phyloP scores from a whole-genome alignment of 257 asterid genomes.

The Solanum etuberosum region DNA sequence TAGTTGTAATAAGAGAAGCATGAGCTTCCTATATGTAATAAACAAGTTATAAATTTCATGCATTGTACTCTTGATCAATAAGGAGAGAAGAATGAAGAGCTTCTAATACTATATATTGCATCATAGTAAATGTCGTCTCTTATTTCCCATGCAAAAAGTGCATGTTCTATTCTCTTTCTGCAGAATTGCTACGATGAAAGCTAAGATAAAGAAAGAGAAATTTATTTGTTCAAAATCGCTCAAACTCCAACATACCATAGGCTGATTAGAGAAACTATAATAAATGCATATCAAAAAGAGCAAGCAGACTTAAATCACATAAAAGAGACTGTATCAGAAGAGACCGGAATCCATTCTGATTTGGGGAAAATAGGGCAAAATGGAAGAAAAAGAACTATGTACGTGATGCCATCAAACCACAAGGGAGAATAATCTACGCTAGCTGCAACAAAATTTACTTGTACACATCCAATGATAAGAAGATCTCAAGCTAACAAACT shows the following conservation, averaged over 20 bases:
- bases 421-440: not conserved
- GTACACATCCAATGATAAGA: not conserved
- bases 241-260: not conserved
- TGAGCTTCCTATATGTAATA: not conserved
- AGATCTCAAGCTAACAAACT: not conserved
- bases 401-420: not conserved
- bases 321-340: not conserved
- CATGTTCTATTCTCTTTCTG: not conserved
- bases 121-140: not conserved
- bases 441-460: not conserved
- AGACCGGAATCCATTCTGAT: not conserved
- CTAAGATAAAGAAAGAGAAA: not conserved
- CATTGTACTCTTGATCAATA: not conserved
- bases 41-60: not conserved
- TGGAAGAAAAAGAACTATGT: not conserved
- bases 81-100: not conserved
- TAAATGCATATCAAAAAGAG: not conserved
- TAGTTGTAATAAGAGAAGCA: not conserved
- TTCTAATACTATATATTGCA: not conserved
- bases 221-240: not conserved
- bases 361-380: not conserved
- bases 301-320: not conserved
- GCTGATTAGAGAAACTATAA: not conserved
- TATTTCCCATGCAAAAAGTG: not conserved
- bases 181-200: not conserved